Conservation (phyloP, 768 basidiomycete species). For the Macrolepiota albuminosa region DNA sequence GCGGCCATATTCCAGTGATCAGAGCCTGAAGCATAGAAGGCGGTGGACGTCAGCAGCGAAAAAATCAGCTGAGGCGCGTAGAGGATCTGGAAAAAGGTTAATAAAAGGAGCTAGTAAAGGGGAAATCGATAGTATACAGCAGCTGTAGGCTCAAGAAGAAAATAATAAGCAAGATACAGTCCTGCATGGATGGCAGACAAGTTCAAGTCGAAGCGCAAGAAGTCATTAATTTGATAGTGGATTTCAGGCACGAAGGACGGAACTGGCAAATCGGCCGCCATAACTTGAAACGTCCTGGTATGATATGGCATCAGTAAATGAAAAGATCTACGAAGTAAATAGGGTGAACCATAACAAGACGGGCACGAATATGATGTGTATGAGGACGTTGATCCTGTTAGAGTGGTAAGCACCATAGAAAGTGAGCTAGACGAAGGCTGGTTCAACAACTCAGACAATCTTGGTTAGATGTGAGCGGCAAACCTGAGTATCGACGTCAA, state of each 20-base stretch:
- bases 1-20: slow-evolving; percentile 51
- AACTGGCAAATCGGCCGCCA: slow-evolving; percentile 44
- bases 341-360: slow-evolving; percentile 67
- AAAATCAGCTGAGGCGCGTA: slow-evolving; percentile 71
- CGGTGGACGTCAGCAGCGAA: slow-evolving; percentile 66
- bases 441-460: slow-evolving; percentile 5
- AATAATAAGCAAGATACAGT: slow-evolving; percentile 71
- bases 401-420: slow-evolving; percentile 95
- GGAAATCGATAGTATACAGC: slow-evolving; percentile 52
- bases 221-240: slow-evolving; percentile 50
- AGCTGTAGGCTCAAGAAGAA: slow-evolving; percentile 74
- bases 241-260: slow-evolving; percentile 51
- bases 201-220: slow-evolving; percentile 70
- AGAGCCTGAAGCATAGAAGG: slow-evolving; percentile 45
- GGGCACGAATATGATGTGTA: slow-evolving; percentile 86
- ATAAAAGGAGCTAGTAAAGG: slow-evolving; percentile 1
- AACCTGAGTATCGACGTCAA: slow-evolving; percentile 73
- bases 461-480: slow-evolving; percentile 6
- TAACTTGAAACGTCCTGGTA: slow-evolving; percentile 58
- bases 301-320: slow-evolving; percentile 3
- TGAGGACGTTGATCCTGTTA: slow-evolving; percentile 74
- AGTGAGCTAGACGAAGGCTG: slow-evolving; percentile 49
- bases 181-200: slow-evolving; percentile 52
- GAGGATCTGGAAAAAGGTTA: slow-evolving; percentile 47
- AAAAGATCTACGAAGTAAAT: slow-evolving; percentile 1